Evolutionary conservation across 768 basidiomycete species (phyloP), one percentile per base, ranked within the genome.

Genomic region (Trametopsis cervina): DNA sequence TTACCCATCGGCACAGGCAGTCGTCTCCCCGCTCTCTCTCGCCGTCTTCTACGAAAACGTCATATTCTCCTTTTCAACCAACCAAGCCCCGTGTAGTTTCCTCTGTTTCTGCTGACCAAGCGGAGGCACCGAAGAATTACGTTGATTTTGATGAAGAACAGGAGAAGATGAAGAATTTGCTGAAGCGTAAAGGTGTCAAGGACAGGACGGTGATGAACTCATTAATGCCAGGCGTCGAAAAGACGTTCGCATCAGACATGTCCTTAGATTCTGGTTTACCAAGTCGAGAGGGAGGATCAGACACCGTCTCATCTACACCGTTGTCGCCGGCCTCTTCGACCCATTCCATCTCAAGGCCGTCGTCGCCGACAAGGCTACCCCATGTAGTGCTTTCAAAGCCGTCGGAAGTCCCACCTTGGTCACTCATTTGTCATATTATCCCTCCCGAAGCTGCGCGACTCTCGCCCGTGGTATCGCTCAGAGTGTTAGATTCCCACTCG

Each of bases 81-180:
- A 65, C 75, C n/a, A 76, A 80, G 43, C 74, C 84, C 15, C 73
- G 77, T 4, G 74, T 83, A 4, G 83, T 87, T 1, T 84, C 87
- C n/a, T 82, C 80, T 10, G 66, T 91, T 4, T 85, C 79, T 6
- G 69, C 69, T 7, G 83, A 87, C 51, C 76, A 76, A 50, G 85
- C 77, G 0, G 84, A 89, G 60, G 89, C 88, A 0, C 80, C 85
- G 0, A 87, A 77, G 65, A 87, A 80, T 54, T 82, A 77, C 57
- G 82, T 89, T 1, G 89, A 91, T 59, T 88, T 81, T 48, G 89
- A 90, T 2, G 85, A 89, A 38, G 89, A 91, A 58, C 72, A 82
- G 1, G 83, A 81, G 46, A 82, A 80, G 54, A 69, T 91, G 52
- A 88, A 85, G 59, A 83, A 80, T 27, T 70, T 91, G 59, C 63